These are phyloP conservation scores for Spathaspora arborariae DNA, from an alignment of 805 yeast species.

Conservation along the genomic window DNA sequence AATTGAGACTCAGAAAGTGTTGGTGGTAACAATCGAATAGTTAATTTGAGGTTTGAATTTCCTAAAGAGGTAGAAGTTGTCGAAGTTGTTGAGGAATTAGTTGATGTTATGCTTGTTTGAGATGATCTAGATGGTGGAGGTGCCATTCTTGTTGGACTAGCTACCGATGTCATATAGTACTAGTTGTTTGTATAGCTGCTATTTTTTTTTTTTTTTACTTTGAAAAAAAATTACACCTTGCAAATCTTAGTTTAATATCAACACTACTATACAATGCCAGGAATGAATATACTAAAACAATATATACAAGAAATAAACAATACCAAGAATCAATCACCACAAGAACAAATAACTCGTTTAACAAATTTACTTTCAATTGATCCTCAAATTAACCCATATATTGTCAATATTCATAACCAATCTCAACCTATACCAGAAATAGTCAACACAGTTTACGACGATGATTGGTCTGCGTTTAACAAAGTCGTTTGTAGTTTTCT, in stretches of 20 bases:
- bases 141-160: conserved; percentile 7
- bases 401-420: conserved; percentile 20
- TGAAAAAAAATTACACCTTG: background rate
- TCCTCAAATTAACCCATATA: conserved; percentile 22
- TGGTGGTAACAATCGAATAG: conserved; percentile 45
- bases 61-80: too few species aligned
- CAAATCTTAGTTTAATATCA: background rate
- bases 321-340: conserved; percentile 1
- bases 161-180: conserved; percentile 6
- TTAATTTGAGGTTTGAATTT: conserved; percentile 18
- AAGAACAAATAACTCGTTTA: conserved; percentile 16
- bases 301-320: conserved; percentile 6
- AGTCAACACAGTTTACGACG: conserved; percentile 18
- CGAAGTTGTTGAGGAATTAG: background rate
- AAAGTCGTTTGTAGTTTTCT: conserved; percentile 44
- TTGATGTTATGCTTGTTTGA: background rate
- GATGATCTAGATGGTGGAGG: background rate
- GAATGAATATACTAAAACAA: conserved; percentile 1
- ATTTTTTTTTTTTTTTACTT: too few species aligned
- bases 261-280: background rate
- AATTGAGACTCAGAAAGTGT: conserved; percentile 9
- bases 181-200: background rate
- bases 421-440: conserved; percentile 11
- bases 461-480: conserved; percentile 47
- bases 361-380: conserved; percentile 20